Conservation (phyloP, 2,329 filamentous ascomycete species). For the Trichoderma breve region DNA sequence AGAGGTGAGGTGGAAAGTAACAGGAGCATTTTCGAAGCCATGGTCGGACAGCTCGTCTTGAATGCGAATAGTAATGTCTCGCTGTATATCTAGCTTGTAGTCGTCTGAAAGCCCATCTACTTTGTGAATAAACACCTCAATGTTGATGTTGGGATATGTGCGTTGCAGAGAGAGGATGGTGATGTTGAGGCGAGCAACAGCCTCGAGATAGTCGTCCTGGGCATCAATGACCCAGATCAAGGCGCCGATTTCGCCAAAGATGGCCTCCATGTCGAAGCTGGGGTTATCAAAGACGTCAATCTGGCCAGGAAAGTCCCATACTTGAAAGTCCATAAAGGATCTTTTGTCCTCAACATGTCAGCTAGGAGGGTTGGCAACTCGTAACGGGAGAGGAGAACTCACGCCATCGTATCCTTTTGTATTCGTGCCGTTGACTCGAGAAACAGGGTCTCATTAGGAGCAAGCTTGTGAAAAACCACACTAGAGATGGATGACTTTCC, state of each 20-base stretch:
- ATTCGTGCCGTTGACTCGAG: conserved; percentile 92
- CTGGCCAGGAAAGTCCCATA: conserved; percentile 96
- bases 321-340: conserved; percentile 98
- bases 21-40: conserved; percentile 87
- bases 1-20: conserved; percentile 93
- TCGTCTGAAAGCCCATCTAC: conserved; percentile 97
- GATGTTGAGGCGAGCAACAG: conserved; percentile 79
- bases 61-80: conserved; percentile 93
- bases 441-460: conserved; percentile 92
- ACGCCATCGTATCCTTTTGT: conserved; percentile 95
- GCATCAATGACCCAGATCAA: conserved; percentile 98
- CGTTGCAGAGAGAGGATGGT: conserved; percentile 88
- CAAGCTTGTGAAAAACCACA: conserved; percentile 98
- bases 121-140: conserved; percentile 99
- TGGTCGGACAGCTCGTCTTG: conserved; percentile 93
- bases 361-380: neutral
- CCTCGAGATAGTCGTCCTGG: conserved; percentile 95
- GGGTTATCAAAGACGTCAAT: conserved; percentile 85
- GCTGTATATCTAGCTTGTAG: conserved; percentile 92
- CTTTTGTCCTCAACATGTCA: conserved; percentile 43
- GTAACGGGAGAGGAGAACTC: conserved; percentile 37
- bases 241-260: conserved; percentile 91
- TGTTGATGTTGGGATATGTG: conserved; percentile 88
- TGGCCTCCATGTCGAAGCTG: conserved; percentile 84
- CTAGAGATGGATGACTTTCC: conserved; percentile 98